Percentiles rank a stretch among this genome's conserved stretches.
Conservation (phyloP, 768 basidiomycete genomes). For the Boletus insuetus region DNA sequence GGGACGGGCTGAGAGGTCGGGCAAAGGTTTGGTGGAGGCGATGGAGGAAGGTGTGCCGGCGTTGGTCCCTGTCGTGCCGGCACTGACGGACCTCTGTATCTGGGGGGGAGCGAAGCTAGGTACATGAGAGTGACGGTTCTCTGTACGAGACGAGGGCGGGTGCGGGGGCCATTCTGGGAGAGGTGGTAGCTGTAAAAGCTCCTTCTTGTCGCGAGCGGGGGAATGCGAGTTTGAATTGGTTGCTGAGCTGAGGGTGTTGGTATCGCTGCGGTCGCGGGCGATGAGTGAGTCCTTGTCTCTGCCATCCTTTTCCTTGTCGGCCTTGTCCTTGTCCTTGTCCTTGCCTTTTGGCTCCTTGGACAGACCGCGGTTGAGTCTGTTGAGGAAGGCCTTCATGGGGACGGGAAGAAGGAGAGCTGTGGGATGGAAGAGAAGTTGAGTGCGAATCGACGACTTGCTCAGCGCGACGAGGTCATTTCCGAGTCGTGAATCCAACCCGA, state of each 20-base stretch:
- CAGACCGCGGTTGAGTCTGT: conserved; percentile 65
- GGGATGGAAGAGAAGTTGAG: not conserved
- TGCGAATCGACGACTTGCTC: conserved; percentile 9
- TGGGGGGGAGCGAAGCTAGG: conserved; percentile 15
- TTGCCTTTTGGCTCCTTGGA: conserved; percentile 55
- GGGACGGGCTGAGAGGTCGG: conserved; percentile 55
- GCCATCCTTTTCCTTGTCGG: conserved; percentile 25
- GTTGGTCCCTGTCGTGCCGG: conserved; percentile 34
- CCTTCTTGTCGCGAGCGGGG: conserved; percentile 51
- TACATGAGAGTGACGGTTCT: conserved; percentile 17
- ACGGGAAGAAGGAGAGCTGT: not conserved
- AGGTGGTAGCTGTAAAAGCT: conserved; percentile 54
- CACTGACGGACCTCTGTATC: conserved; percentile 28
- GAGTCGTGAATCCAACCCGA: conserved; percentile 8
- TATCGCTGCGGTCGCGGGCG: conserved; percentile 33
- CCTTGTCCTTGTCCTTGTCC: conserved; percentile 50
- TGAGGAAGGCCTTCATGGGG: conserved; percentile 82
- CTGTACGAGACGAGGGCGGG: conserved; percentile 32
- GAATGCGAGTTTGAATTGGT: conserved; percentile 24
- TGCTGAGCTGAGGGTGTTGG: conserved; percentile 30
- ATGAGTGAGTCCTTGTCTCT: conserved; percentile 24
- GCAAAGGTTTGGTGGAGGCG: conserved; percentile 66
- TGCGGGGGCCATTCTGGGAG: conserved; percentile 72
- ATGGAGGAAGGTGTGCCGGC: conserved; percentile 44
- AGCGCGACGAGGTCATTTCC: conserved; percentile 24